Evolutionary conservation across 139 green algal genomes (phyloP).

Genomic region (Chlorella sp.): DNA sequence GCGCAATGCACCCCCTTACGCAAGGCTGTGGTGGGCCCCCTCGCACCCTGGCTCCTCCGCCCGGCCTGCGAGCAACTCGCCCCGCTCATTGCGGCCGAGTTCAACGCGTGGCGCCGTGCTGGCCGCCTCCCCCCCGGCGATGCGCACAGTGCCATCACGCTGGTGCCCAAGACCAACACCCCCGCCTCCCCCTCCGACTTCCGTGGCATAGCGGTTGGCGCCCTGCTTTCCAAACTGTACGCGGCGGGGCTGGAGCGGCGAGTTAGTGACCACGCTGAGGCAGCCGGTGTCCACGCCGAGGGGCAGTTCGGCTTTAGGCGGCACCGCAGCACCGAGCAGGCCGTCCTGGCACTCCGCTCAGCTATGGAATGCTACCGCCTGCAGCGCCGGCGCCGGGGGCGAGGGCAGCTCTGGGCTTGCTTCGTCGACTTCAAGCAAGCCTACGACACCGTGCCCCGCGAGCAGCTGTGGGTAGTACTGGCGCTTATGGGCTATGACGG

Average conservation of each 20-base stretch:
- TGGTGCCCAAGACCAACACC: neutral
- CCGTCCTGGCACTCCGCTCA: neutral
- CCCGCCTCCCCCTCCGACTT: no score
- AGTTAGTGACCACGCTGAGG: neutral
- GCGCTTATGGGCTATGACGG: neutral
- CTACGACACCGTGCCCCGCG: neutral
- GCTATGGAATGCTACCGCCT: neutral
- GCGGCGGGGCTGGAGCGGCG: neutral
- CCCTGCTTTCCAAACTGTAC: neutral
- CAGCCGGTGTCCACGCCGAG: neutral
- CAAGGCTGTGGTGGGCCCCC: neutral
- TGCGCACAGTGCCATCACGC: conserved; percentile 1
- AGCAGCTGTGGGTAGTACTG: conserved; percentile 4
- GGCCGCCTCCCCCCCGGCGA: no score
- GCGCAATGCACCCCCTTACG: no score
- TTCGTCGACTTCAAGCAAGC: no score
- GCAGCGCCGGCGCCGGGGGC: neutral
- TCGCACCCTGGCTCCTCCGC: neutral
- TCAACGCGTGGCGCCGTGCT: no score
- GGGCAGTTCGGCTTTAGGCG: conserved; percentile 19
- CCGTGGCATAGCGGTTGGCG: neutral
- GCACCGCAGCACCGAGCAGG: conserved; percentile 5
- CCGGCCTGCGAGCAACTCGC: no score
- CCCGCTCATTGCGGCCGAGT: no score
- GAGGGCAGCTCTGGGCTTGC: no score